These are phyloP conservation scores for Pythium sukuiense DNA, from an alignment of 352 stramenopile species.

Conservation along the genomic window DNA sequence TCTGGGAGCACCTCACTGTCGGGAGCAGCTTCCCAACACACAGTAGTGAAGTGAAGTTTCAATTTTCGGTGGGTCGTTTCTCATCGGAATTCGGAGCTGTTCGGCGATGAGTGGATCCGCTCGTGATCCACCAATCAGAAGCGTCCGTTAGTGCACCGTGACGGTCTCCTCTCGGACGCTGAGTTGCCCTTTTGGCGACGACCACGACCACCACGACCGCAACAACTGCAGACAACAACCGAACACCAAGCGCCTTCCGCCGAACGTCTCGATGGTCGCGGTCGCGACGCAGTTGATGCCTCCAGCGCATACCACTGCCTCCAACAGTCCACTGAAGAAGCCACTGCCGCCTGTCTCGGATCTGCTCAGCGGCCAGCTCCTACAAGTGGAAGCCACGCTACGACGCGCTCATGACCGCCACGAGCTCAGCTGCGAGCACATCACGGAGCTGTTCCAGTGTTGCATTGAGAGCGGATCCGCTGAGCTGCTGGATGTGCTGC, in stretches of 20 bases:
- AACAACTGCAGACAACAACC: no score
- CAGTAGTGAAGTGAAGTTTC: no score
- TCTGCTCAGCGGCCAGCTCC: not conserved
- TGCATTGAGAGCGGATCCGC: slow-evolving; percentile 12
- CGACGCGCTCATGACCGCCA: slow-evolving; percentile 1
- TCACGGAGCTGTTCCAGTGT: slow-evolving; percentile 11
- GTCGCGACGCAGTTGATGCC: not conserved
- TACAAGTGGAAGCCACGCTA: not conserved
- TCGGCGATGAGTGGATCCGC: not conserved
- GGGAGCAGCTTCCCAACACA: no score
- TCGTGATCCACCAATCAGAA: slow-evolving; percentile 16
- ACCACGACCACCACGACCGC: not conserved
- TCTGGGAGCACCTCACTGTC: no score
- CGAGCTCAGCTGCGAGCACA: slow-evolving; percentile 2
- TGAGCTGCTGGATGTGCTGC: slow-evolving; percentile 4
- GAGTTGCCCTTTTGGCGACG: not conserved
- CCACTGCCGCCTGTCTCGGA: not conserved
- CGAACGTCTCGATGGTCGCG: not conserved
- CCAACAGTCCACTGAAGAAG: not conserved
- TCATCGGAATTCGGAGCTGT: slow-evolving; percentile 21
- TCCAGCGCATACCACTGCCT: not conserved
- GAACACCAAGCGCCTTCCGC: no score
- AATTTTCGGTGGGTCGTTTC: not conserved
- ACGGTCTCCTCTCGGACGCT: not conserved
- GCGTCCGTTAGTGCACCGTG: slow-evolving; percentile 6